phyloP scores from a whole-genome alignment of 108 stramenopile genomes.

The Conticribra guillardii region DNA sequence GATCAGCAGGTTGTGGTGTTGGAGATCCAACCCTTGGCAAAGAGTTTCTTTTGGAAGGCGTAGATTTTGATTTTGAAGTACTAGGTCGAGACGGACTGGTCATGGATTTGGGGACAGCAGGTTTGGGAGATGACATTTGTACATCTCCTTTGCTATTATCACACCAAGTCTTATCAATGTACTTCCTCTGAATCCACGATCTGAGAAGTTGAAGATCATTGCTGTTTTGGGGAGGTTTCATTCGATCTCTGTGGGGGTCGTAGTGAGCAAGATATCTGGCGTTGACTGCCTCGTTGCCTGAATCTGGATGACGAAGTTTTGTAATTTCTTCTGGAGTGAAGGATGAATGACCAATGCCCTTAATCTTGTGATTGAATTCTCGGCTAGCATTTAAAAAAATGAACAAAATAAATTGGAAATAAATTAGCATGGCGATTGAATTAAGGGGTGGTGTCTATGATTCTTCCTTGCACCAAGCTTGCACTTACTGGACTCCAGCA shows the following conservation, averaged over 20 bases:
- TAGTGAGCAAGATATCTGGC: conserved; percentile 69
- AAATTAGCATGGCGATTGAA: neutral
- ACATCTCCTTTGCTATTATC: conserved; percentile 9
- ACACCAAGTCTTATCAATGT: conserved; percentile 73
- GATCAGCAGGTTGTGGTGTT: conserved; percentile 41
- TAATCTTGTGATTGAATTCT: conserved; percentile 78
- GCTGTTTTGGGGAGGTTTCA: conserved; percentile 67
- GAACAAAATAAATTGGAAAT: too few species aligned
- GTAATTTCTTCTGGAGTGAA: conserved; percentile 78
- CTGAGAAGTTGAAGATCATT: conserved; percentile 62
- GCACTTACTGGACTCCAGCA: conserved; percentile 68
- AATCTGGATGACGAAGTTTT: conserved; percentile 30
- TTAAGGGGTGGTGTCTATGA: neutral
- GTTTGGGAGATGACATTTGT: neutral
- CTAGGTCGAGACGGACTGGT: neutral
- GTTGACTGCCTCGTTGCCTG: conserved; percentile 79
- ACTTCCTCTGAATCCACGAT: conserved; percentile 79
- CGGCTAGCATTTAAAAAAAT: conserved; percentile 32
- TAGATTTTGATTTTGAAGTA: conserved; percentile 7
- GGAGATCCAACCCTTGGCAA: conserved; percentile 8
- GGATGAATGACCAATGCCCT: conserved; percentile 78
- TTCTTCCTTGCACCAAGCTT: neutral
- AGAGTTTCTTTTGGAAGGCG: conserved; percentile 12
- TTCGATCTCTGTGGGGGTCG: conserved; percentile 46
- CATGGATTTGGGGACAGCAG: conserved; percentile 3